These are phyloP conservation scores for Pyrus pyrifolia DNA, from an alignment of 306 rosid genomes.

Conservation along the genomic window DNA sequence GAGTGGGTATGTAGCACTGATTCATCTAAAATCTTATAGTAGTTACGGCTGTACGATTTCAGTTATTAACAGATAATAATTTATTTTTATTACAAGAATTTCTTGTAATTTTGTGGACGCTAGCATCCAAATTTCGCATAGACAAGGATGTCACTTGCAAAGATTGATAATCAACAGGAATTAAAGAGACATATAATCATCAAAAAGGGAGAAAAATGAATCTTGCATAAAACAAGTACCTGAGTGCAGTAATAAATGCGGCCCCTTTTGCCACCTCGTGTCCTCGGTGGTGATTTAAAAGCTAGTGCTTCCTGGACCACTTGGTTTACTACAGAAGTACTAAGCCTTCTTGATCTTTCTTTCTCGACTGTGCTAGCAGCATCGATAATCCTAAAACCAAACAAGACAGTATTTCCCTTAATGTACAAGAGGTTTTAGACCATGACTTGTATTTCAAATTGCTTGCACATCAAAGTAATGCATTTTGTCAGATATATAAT, in stretches of 20 bases:
- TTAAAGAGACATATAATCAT: background rate
- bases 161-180: background rate
- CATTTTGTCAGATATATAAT: no score
- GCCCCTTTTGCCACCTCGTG: conserved; percentile 88
- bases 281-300: conserved; percentile 92
- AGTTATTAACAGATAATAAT: background rate
- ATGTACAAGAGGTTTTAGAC: background rate
- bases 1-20: background rate
- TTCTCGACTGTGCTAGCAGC: conserved; percentile 87
- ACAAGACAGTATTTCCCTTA: background rate
- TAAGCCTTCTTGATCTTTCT: conserved; percentile 87
- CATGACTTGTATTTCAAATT: background rate
- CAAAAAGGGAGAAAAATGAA: background rate
- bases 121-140: background rate
- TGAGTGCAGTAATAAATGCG: conserved; percentile 94
- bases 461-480: background rate
- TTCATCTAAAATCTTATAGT: background rate
- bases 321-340: conserved; percentile 84
- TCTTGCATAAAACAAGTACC: conserved; percentile 31
- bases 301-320: conserved; percentile 80
- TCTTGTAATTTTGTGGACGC: background rate
- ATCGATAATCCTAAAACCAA: conserved; percentile 59
- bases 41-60: background rate
- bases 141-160: background rate
- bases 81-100: background rate